Conservation (phyloP, 331 rosid species). For the Dryas integrifolia region DNA sequence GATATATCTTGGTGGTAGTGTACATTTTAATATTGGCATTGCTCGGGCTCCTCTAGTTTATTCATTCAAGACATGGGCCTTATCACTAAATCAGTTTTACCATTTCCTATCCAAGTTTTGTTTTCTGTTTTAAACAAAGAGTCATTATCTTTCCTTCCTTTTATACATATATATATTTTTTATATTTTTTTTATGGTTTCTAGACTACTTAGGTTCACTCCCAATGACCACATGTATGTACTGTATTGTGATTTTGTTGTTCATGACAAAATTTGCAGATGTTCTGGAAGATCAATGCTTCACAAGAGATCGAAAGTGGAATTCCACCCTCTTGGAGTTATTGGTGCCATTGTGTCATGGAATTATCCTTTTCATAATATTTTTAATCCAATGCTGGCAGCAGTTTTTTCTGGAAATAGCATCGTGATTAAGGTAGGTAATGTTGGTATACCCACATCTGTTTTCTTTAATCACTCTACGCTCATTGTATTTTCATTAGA, state of each 20-base stretch:
- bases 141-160: neutral
- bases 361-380: constrained; percentile 89
- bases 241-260: neutral
- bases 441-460: constrained; percentile 18
- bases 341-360: constrained; percentile 94
- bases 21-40: neutral
- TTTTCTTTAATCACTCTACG: constrained; percentile 24
- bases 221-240: constrained; percentile 9
- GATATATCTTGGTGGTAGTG: neutral
- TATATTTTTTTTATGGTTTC: neutral
- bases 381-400: constrained; percentile 89
- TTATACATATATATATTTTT: neutral
- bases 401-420: constrained; percentile 83
- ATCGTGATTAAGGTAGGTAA: constrained; percentile 75
- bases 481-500: constrained; percentile 1
- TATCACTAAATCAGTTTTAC: neutral
- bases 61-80: neutral
- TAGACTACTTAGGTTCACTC: constrained; percentile 9
- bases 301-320: constrained; percentile 86
- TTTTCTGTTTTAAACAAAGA: neutral
- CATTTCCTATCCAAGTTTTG: neutral
- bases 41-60: neutral
- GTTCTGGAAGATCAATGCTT: constrained; percentile 74
- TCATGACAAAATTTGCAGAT: constrained; percentile 41
- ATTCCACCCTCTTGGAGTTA: constrained; percentile 89